phyloP scores from a whole-genome alignment of 345 rosid species.

The Psidium guajava region DNA sequence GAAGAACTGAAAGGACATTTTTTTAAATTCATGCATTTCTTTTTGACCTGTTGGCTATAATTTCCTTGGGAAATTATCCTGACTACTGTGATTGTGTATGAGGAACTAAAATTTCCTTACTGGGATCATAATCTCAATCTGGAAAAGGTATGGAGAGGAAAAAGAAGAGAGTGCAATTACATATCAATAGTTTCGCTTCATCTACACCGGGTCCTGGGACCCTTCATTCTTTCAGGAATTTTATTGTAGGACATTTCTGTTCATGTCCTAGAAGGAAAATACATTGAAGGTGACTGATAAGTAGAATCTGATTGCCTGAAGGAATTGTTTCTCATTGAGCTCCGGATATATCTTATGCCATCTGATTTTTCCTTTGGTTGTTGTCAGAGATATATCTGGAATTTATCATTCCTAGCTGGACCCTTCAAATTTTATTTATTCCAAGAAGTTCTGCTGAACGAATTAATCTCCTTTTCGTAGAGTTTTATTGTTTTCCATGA shows the following conservation, averaged over 20 bases:
- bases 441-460: background rate
- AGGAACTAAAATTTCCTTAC: background rate
- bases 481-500: background rate
- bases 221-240: background rate
- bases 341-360: background rate
- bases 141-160: background rate
- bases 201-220: background rate
- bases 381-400: background rate
- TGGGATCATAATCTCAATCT: background rate
- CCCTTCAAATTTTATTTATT: background rate
- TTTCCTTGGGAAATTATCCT: background rate
- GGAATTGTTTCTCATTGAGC: background rate
- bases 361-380: background rate
- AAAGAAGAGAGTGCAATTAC: background rate
- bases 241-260: background rate
- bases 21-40: background rate
- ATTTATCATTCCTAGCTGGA: background rate
- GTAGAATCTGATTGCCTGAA: background rate
- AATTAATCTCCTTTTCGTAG: background rate
- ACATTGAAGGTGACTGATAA: background rate
- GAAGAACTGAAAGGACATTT: background rate
- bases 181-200: background rate
- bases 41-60: background rate
- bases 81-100: background rate
- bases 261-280: background rate